Evolutionary conservation across 306 rosid genomes (phyloP), one percentile per base, ranked within the genome.

Genomic region (Trifolium subterraneum): DNA sequence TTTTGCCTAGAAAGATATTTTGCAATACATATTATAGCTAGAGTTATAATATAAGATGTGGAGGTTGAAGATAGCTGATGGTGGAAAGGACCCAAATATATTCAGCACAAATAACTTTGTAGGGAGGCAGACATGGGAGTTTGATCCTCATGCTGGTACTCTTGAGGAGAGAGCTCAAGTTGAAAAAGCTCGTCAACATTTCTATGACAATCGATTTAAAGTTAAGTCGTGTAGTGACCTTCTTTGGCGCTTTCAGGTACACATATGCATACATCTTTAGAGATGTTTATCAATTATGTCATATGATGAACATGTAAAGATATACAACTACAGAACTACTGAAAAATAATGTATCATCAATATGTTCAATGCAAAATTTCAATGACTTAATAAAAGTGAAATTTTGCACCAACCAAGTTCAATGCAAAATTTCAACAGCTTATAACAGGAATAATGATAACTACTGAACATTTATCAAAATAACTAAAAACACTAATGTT

Each of bases 91-190:
- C 15, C 68, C 47, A 16, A 3, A 62, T 47, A 62, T 62, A 35
- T 62, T 62, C 47, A 62, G 68, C 47, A 5, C 7, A 0, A 62
- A 62, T 14, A 35, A 62, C n/a, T 62, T 62, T 38, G 25, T 62
- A 0, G 25, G 68, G 23, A 62, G 68, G 6, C 68, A 62, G 8
- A 62, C 68, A 35, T 62, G 68, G 68, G 44, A 62, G 23, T 62
- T 61, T 61, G 67, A 61, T 31, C 44, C 23, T 61, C 13, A 61
- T 1, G 67, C 44, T 15, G 67, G 67, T 8, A 31, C 67, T 15
- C 13, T 13, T n/a, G 8, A 61, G 5, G 67, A 61, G 44, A 61
- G 23, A 33, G 67, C 67, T 20, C 44, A 31, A 36, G 44, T 61
- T 61, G 67, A 61, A 61, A 18, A 5, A 7, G 67, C 67, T 31